Base-by-base conservation (phyloP, 257 asterid species). In the Mitragyna speciosa region DNA sequence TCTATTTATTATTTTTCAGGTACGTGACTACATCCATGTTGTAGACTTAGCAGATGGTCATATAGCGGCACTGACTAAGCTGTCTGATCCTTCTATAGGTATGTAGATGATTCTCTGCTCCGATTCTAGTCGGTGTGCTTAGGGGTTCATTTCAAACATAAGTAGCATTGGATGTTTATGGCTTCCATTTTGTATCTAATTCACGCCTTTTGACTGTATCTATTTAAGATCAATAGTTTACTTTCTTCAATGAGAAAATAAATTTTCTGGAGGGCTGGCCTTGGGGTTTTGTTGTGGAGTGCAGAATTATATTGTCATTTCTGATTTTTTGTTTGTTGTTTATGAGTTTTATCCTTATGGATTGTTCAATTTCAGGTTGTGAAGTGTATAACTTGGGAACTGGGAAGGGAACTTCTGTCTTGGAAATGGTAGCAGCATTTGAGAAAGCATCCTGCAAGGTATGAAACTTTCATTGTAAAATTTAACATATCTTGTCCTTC, bases 391-490 rank as follows among this genome's bases (percentile, higher is more conserved):
- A 96, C 85, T 89, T 96, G 86, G 99, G 98, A 75, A 94, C 99
- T 26, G 99, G 99, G 85, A 92, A 90, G 83, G 99, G 99, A 75
- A 92, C 96, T 22, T 94, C 99, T n/a, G 99, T 96, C 26, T 78
- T 96, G 91, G 99, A 96, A 90, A 96, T 96, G 99, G 98, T 96
- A 43, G 87, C 93, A 19, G 92, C 99, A 73, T 96, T 96, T 76
- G 99, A 96, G 90, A 89, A 91, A 89, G 99, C 98, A 47, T 96
- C 99, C 12, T 97, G 98, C 79, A 94, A 94, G 97, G 99, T 94
- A 86, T 71, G 48, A 43, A 36, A 28, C 36, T 31, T 56, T 12
- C 5, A 65, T 15, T 51, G 47, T 5, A 43, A 47, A 2, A 41
- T 66, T 63, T 26, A 43, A 3, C 33, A 12, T 39, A 2, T 19